Conservation (phyloP, 2,329 filamentous ascomycete species). For the Triangularia setosa region DNA sequence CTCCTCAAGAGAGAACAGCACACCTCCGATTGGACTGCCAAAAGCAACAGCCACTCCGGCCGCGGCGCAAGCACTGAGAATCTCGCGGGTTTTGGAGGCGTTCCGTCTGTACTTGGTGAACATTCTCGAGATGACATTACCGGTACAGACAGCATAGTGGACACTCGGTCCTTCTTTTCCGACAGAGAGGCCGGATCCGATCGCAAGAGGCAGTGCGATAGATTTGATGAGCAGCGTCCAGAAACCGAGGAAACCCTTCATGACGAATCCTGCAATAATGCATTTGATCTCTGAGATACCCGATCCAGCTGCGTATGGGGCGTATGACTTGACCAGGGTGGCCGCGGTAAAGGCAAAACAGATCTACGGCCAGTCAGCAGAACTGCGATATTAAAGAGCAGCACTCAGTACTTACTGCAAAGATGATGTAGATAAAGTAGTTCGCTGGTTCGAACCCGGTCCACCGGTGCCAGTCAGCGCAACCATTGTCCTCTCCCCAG, state of each 20-base stretch:
- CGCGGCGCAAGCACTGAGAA: slow-evolving; percentile 88
- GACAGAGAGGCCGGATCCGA: slow-evolving; percentile 88
- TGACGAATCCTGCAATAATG: slow-evolving; percentile 97
- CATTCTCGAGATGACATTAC: slow-evolving; percentile 89
- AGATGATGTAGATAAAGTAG: slow-evolving; percentile 83
- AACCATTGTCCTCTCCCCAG: slow-evolving; percentile 90
- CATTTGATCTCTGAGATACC: slow-evolving; percentile 99
- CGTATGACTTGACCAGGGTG: slow-evolving; percentile 81
- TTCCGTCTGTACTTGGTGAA: slow-evolving; percentile 91
- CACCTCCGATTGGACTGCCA: slow-evolving; percentile 93
- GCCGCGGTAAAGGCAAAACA: slow-evolving; percentile 80
- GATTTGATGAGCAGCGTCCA: slow-evolving; percentile 95
- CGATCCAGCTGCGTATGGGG: slow-evolving; percentile 92
- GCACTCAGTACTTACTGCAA: slow-evolving; percentile 56
- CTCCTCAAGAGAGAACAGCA: slow-evolving; percentile 94
- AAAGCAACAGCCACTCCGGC: slow-evolving; percentile 96
- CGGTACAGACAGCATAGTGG: slow-evolving; percentile 97
- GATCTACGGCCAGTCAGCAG: slow-evolving; percentile 44
- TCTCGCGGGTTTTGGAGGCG: slow-evolving; percentile 91
- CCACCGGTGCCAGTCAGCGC: slow-evolving; percentile 86
- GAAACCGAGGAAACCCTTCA: slow-evolving; percentile 94
- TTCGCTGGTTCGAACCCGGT: slow-evolving; percentile 73
- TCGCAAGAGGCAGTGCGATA: slow-evolving; percentile 82
- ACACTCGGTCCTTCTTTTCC: slow-evolving; percentile 98
- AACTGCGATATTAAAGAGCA: neutral